A percentile compares a stretch with the other conserved stretches of the same genome.
phyloP scores from a whole-genome alignment of 2,329 filamentous ascomycete genomes.

The Talaromyces funiculosus region DNA sequence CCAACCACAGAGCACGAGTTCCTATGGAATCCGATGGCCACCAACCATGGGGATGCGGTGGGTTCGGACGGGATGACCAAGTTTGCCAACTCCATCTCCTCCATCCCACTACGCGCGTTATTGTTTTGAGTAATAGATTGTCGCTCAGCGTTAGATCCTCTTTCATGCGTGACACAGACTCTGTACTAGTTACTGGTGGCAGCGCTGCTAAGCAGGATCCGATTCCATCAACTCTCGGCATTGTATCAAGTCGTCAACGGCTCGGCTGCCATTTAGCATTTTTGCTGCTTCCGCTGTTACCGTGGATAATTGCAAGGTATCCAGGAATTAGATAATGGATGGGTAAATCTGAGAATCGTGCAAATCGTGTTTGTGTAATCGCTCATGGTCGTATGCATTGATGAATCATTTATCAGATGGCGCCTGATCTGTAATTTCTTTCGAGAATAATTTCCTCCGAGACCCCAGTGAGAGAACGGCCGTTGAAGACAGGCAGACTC shows the following conservation, averaged over 20 bases:
- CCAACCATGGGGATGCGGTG: constrained; percentile 5
- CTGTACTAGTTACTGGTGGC: background rate
- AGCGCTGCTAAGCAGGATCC: background rate
- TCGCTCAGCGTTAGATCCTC: background rate
- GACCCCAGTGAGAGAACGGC: too few species aligned
- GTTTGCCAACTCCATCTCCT: constrained; percentile 2
- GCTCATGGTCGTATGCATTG: background rate
- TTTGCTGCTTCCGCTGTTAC: constrained; percentile 1
- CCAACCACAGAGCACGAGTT: constrained; percentile 8
- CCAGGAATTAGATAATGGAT: background rate
- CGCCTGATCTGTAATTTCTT: too few species aligned
- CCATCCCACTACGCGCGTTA: background rate
- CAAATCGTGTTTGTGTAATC: background rate
- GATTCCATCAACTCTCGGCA: background rate
- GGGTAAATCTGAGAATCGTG: background rate
- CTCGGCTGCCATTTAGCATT: background rate
- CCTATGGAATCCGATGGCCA: constrained; percentile 1
- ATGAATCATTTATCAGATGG: background rate
- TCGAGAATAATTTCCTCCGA: too few species aligned
- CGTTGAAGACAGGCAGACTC: too few species aligned
- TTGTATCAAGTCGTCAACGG: background rate
- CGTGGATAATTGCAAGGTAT: background rate
- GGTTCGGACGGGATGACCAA: constrained; percentile 7
- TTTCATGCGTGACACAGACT: background rate
- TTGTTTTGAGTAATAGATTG: constrained; percentile 2